A percentile compares a stretch with the other conserved stretches of the same genome.
phyloP scores from a whole-genome alignment of 1,139 yeast genomes.

The Pneumocystis oryctolagi region DNA sequence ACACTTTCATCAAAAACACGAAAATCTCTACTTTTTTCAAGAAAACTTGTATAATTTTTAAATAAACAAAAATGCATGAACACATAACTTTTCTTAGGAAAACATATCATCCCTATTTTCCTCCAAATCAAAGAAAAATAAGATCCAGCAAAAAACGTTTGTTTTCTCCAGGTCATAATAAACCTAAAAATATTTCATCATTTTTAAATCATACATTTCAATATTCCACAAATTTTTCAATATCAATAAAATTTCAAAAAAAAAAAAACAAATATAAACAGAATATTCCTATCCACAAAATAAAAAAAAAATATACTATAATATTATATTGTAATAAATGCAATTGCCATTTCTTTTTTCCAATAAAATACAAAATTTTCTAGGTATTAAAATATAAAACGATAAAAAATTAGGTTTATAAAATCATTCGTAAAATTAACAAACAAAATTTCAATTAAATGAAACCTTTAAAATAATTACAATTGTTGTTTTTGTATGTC shows the following conservation, averaged over 20 bases:
- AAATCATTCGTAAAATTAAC: neutral
- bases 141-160: neutral
- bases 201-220: too few species aligned
- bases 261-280: neutral
- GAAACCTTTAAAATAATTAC: neutral
- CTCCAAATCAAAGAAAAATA: neutral
- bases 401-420: neutral
- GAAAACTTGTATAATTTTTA: neutral
- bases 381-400: neutral
- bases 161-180: neutral
- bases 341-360: neutral
- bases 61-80: neutral
- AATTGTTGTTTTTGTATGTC: neutral
- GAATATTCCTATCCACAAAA: neutral
- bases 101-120: neutral
- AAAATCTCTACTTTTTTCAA: slow-evolving; percentile 16
- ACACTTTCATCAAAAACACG: slow-evolving; percentile 50
- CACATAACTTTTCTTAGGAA: neutral
- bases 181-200: neutral
- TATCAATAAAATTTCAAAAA: neutral
- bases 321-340: neutral
- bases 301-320: neutral
- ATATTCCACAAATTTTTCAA: too few species aligned
- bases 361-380: neutral
- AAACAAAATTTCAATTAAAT: neutral